Evolutionary conservation across 2,329 filamentous ascomycete genomes (phyloP), one percentile per base, ranked within the genome.

Genomic region (Penicillium sp.): DNA sequence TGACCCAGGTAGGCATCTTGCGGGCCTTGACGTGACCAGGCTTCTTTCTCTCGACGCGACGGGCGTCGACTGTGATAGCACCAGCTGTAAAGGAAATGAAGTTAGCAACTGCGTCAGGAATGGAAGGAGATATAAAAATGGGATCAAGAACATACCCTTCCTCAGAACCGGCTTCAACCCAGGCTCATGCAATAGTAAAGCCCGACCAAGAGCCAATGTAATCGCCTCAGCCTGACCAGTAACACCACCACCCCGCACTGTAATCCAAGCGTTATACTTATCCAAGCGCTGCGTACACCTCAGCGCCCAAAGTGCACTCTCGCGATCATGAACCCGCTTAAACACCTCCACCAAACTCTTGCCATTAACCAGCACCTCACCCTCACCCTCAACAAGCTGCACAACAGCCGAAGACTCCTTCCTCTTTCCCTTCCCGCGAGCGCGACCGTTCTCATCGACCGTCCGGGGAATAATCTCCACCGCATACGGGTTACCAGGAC

Each of bases 1-100:
- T 97, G 82, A 97, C 92, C 94, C 95, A 99, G 68, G 94, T 84
- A 58, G 93, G 93, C 86, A 89, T 95, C 86, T 99, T 99, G 78
- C 94, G 89, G 56, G 94, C 93, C 84, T 99, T 99, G 78, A 96
- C 77, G 70, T 91, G 90, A 66, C 94, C 95, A 55, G 91, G 85
- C 84, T 99, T 97, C 87, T 99, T 99, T 75, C 94, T 93, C 79
- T 99, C 94, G 65, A 99, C 95, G 70, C 82, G 87, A 78, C 93
- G 91, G 55, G 88, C 84, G 79, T 99, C 93, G 70, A 93, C 88
- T 50, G 92, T 95, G 61, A 99, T 84, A 75, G 89, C 91, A 61
- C 95, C 95, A 72, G 93, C 94, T 99, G 74, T 54, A 67, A 42
- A 38, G 26, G 3, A 65, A 65, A 61, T 55, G 28, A 26, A 31